phyloP scores from a whole-genome alignment of 371 early-diverging fungal species.

The Lichtheimia corymbifera region DNA sequence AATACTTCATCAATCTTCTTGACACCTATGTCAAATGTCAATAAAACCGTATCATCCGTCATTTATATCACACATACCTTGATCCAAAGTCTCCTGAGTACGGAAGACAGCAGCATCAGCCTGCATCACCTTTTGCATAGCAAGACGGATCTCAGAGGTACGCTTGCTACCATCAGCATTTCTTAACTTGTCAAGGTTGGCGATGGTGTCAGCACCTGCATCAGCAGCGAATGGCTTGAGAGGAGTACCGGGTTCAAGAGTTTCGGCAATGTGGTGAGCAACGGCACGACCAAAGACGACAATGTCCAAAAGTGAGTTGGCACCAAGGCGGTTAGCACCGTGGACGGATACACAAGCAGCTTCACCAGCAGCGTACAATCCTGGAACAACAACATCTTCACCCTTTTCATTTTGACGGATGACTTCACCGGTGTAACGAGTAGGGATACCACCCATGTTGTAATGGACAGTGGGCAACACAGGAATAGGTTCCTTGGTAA shows the following conservation, averaged over 20 bases:
- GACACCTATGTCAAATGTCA: conserved; percentile 6
- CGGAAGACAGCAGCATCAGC: conserved; percentile 97
- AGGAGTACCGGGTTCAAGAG: conserved; percentile 82
- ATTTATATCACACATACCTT: conserved; percentile 49
- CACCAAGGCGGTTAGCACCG: conserved; percentile 98
- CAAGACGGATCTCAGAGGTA: conserved; percentile 88
- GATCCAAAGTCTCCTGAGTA: conserved; percentile 87
- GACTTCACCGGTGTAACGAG: conserved; percentile 96
- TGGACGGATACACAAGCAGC: conserved; percentile 94
- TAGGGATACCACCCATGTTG: conserved; percentile 99
- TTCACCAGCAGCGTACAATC: conserved; percentile 95
- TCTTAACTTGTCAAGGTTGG: conserved; percentile 91
- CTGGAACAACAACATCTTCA: conserved; percentile 83
- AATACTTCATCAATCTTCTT: conserved; percentile 86
- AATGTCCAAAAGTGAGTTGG: conserved; percentile 94
- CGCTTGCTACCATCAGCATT: conserved; percentile 77
- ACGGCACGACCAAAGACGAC: conserved; percentile 97
- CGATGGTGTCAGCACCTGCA: conserved; percentile 87
- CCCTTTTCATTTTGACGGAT: conserved; percentile 74
- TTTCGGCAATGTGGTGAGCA: conserved; percentile 93
- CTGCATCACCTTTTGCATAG: conserved; percentile 99
- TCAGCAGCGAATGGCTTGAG: conserved; percentile 81
- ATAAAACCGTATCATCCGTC: not conserved
- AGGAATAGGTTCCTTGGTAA: conserved; percentile 98
- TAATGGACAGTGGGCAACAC: conserved; percentile 98